A percentile compares a stretch with the other conserved stretches of the same genome.
phyloP scores from a whole-genome alignment of 2,329 filamentous ascomycete genomes.

The Clarireedia paspali region DNA sequence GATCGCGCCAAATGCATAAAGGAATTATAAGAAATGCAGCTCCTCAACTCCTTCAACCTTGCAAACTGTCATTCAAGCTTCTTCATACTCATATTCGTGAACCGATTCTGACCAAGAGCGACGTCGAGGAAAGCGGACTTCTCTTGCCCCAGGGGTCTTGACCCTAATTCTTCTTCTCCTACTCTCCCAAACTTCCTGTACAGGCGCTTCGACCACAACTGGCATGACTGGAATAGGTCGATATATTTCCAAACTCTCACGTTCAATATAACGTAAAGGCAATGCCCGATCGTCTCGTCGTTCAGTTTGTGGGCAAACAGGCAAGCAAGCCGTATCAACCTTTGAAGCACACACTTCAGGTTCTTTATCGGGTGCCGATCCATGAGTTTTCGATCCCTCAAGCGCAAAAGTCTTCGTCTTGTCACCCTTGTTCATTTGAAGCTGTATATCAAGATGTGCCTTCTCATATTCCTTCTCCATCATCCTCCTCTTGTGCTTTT shows the following conservation, averaged over 20 bases:
- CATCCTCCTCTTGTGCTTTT: constrained; percentile 7
- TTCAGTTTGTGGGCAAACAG: not conserved
- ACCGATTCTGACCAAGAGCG: constrained; percentile 1
- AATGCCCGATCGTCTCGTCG: not conserved
- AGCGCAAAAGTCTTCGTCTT: not conserved
- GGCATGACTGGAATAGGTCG: not conserved
- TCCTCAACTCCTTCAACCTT: too few species aligned
- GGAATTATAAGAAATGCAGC: too few species aligned
- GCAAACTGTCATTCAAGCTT: too few species aligned
- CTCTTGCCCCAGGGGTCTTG: not conserved
- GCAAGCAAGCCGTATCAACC: not conserved
- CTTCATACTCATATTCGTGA: constrained; percentile 3
- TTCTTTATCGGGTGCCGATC: not conserved
- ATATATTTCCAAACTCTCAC: not conserved
- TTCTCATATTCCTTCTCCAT: constrained; percentile 11
- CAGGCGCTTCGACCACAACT: not conserved
- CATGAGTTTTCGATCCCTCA: not conserved
- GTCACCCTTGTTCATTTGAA: not conserved
- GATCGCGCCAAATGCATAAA: not conserved
- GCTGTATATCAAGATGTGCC: constrained; percentile 6
- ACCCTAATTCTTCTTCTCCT: not conserved
- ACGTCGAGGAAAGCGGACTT: not conserved
- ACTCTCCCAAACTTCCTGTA: not conserved
- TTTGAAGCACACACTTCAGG: not conserved
- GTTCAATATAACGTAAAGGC: not conserved